Percentiles rank a stretch among this genome's conserved stretches.
These are phyloP conservation scores for Artomyces pyxidatus DNA, from an alignment of 768 basidiomycete genomes.

Conservation along the genomic window DNA sequence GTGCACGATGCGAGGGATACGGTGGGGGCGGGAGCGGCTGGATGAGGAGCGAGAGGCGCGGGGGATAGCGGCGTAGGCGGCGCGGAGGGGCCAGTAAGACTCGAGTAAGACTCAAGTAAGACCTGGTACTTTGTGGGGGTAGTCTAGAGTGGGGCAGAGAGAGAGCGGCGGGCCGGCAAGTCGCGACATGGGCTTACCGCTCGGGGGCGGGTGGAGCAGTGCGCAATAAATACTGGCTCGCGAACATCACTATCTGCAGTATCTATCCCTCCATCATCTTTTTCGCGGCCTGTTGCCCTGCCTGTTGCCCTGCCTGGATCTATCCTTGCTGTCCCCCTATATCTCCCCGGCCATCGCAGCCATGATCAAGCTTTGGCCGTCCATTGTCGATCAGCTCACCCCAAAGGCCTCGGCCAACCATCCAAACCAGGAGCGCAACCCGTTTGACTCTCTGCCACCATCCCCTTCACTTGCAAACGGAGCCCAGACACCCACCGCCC, in stretches of 20 bases:
- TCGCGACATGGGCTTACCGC: too few species aligned
- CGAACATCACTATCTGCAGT: too few species aligned
- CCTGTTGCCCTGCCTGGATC: not conserved
- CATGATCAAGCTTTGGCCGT: conserved; percentile 69
- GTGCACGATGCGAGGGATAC: conserved; percentile 35
- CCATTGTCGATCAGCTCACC: conserved; percentile 41
- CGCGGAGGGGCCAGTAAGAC: conserved; percentile 13
- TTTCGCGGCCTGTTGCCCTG: not conserved
- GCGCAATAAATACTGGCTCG: too few species aligned
- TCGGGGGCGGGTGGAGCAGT: too few species aligned
- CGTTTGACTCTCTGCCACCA: conserved; percentile 25
- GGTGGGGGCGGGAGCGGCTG: conserved; percentile 23
- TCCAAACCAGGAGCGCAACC: conserved; percentile 22
- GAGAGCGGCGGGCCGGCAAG: too few species aligned
- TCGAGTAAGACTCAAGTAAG: not conserved
- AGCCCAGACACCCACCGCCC: conserved; percentile 13
- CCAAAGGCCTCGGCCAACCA: conserved; percentile 34
- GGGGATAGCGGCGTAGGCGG: conserved; percentile 15
- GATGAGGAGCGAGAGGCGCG: conserved; percentile 19
- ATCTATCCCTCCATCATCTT: too few species aligned
- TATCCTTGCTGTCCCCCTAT: not conserved
- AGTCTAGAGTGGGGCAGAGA: too few species aligned
- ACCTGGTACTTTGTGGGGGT: not conserved
- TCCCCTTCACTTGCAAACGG: too few species aligned
- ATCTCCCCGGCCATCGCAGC: conserved; percentile 9